Conservation (phyloP, 2,329 filamentous ascomycete genomes). For the Chaetoscypha palmicola region DNA sequence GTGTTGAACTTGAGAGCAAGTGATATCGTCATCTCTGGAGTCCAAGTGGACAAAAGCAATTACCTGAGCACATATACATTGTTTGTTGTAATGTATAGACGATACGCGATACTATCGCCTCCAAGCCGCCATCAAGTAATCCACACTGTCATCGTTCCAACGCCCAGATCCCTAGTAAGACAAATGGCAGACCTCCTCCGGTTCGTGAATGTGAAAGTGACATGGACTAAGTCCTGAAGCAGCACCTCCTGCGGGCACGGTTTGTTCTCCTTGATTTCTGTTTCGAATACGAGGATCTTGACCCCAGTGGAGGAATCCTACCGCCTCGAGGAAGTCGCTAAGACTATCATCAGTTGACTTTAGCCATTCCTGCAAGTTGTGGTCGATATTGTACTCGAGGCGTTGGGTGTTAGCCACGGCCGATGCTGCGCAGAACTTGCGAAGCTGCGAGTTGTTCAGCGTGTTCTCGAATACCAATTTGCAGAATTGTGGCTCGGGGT, state of each 20-base stretch:
- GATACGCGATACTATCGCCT: too few relatives aligned
- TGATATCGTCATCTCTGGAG: too few relatives aligned
- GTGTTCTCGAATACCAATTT: not conserved
- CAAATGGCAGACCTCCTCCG: too few relatives aligned
- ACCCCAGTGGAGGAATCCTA: not conserved
- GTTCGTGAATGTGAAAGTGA: not conserved
- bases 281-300: not conserved
- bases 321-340: not conserved
- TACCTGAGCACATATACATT: too few relatives aligned
- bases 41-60: too few relatives aligned
- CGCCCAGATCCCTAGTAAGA: too few relatives aligned
- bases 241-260: not conserved
- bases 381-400: not conserved
- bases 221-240: not conserved
- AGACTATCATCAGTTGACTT: not conserved
- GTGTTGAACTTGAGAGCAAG: too few relatives aligned
- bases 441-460: not conserved
- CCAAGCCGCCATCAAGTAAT: too few relatives aligned
- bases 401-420: not conserved
- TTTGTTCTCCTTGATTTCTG: not conserved
- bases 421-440: not conserved
- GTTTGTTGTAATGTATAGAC: too few relatives aligned
- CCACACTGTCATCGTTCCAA: too few relatives aligned
- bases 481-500: constrained; percentile 9
- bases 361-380: too few relatives aligned